Base-by-base conservation (phyloP, 2,329 filamentous ascomycete species). In the Aspergillus arachidicola region DNA sequence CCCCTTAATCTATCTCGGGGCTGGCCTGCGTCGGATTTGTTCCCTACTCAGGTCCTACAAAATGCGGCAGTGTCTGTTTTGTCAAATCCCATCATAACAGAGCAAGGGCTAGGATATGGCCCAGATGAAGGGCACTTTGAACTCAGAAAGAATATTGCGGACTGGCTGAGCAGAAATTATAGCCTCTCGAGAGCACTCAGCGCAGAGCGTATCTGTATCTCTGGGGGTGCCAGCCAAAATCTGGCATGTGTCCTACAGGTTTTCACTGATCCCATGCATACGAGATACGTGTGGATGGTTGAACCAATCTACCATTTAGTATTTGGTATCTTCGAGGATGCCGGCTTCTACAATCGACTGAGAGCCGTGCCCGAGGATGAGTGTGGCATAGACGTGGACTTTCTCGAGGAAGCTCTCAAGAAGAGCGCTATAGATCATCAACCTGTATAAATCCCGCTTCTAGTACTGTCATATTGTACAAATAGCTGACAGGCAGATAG, bases 241-340 rank as follows among this genome's bases (percentile, higher is more conserved):
- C 76, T 96, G 2, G 92, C 90, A 0, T 90, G 87, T 71, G 80
- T 96, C 4, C 80, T 97, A 56, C 87, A 91, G 75, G 91, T 91
- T 30, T 97, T 90, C 73, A 91, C 92, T 0, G 94, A 97, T 74
- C 90, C 92, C 1, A 78, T 82, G 2, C 89, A 88, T 71, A 97
- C 93, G 1, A 82, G 85, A 53, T 87, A 86, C 66, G 83, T 96
- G 5, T 96, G 92, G 91, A 86, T 93, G 76, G 87, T 93, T 1
- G 88, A 90, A 21, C 93, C 94, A 6, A 90, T 89, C 55, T 97
- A 96, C 74, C 91, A 92, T 76, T 82, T 96, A n/a, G 91, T 89
- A 0, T 93, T 91, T 71, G 84, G 89, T 19, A 91, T 96, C 61
- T 93, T 96, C 72, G 88, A 91, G 62, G 94, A 97, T 77, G 84